A percentile compares a stretch with the other conserved stretches of the same genome.
Conservation (phyloP, 2,329 filamentous ascomycete species). For the Sclerotinia spermophila region DNA sequence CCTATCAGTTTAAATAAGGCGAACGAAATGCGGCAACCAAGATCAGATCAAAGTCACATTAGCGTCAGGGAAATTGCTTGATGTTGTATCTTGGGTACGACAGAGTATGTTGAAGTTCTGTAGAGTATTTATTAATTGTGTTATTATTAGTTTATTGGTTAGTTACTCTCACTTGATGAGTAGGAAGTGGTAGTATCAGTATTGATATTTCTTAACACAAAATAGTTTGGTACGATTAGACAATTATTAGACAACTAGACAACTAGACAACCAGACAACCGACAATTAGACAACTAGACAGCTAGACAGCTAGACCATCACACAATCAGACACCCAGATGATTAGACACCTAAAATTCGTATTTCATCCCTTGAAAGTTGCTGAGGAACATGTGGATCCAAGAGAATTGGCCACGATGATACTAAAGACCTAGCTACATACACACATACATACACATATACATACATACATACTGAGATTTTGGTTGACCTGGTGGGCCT, state of each 20-base stretch:
- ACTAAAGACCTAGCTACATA: not conserved
- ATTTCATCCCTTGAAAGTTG: not conserved
- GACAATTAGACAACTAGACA: not conserved
- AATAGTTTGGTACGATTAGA: not conserved
- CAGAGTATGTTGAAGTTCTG: not conserved
- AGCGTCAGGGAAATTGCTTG: slow-evolving; percentile 6
- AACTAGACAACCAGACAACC: not conserved
- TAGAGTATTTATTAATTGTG: not conserved
- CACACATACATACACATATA: not conserved
- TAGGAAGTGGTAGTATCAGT: not conserved
- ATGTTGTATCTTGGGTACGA: not conserved
- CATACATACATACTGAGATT: not conserved
- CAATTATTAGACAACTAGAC: too few relatives aligned
- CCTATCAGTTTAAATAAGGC: slow-evolving; percentile 19
- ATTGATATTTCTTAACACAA: not conserved
- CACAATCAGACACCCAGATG: not conserved
- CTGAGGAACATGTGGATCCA: not conserved
- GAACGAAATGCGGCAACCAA: slow-evolving; percentile 9
- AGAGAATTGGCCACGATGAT: not conserved
- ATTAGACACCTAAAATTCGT: not conserved
- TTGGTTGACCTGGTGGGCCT: not conserved
- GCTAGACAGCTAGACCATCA: not conserved
- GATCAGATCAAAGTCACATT: slow-evolving; percentile 21
- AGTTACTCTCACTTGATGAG: not conserved
- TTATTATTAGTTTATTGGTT: not conserved